phyloP scores from a whole-genome alignment of 352 stramenopile species.

The Pythium aphanidermatum region DNA sequence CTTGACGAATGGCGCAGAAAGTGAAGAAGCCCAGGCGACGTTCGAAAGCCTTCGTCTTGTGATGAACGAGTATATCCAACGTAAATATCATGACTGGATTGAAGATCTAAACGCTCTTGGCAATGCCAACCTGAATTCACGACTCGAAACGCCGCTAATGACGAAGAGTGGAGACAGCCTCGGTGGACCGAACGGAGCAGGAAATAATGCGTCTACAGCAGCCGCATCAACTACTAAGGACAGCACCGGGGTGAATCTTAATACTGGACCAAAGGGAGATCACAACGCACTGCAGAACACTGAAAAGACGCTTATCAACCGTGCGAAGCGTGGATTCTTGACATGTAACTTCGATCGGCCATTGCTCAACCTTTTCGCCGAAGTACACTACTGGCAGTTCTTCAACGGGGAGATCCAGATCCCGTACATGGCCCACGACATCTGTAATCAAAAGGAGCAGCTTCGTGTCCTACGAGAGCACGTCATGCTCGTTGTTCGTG shows the following conservation, averaged over 20 bases:
- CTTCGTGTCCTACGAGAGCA: conserved; percentile 89
- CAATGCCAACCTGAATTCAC: conserved; percentile 68
- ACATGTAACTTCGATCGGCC: conserved; percentile 94
- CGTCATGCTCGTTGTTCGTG: conserved; percentile 92
- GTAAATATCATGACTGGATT: conserved; percentile 90
- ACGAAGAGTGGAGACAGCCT: conserved; percentile 50
- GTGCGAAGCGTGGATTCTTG: conserved; percentile 81
- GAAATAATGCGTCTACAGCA: conserved; percentile 2
- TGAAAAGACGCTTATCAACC: conserved; percentile 73
- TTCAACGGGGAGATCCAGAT: conserved; percentile 93
- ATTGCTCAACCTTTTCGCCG: conserved; percentile 89
- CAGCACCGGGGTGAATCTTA: conserved; percentile 25
- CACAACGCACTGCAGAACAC: conserved; percentile 66
- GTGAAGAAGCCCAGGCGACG: conserved; percentile 65
- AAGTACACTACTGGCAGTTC: conserved; percentile 90
- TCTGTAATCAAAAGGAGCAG: conserved; percentile 93
- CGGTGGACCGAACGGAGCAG: too few relatives aligned
- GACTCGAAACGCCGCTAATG: conserved; percentile 85
- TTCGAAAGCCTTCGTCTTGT: conserved; percentile 76
- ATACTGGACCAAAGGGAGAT: conserved; percentile 29
- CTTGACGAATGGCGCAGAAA: conserved; percentile 63
- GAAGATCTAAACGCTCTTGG: conserved; percentile 79
- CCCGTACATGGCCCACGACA: conserved; percentile 93
- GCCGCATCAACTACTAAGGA: conserved; percentile 1
- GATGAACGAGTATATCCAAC: conserved; percentile 88